Percentiles rank a stretch among this genome's conserved stretches.
Evolutionary conservation across 1,284 basidiomycete species (phyloP).

Genomic region (Ustilago hordei): DNA sequence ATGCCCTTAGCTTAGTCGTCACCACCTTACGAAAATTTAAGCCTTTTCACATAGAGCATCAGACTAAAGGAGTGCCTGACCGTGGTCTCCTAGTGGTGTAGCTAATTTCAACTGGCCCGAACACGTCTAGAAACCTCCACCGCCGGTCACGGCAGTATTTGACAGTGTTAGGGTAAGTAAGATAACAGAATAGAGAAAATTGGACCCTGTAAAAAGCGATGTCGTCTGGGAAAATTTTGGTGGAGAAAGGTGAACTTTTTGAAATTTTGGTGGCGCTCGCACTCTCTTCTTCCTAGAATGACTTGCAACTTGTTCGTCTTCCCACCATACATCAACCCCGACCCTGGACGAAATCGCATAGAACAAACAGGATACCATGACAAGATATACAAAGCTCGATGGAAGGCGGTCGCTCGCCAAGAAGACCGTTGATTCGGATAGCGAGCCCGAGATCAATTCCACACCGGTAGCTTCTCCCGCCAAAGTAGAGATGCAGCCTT

Average conservation of each 20-base stretch:
- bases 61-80: too few species aligned
- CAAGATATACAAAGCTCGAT: constrained; percentile 61
- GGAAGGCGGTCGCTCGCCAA: constrained; percentile 52
- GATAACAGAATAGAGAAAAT: not conserved
- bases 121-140: constrained; percentile 21
- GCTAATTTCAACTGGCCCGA: too few species aligned
- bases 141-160: not conserved
- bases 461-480: constrained; percentile 16
- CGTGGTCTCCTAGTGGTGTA: too few species aligned
- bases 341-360: not conserved
- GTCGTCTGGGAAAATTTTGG: constrained; percentile 27
- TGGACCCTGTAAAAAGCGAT: constrained; percentile 30
- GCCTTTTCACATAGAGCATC: too few species aligned
- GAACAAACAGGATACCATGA: constrained; percentile 34
- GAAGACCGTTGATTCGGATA: constrained; percentile 39
- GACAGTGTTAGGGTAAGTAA: constrained; percentile 5
- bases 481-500: constrained; percentile 14
- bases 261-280: constrained; percentile 4
- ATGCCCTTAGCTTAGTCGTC: too few species aligned
- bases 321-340: not conserved
- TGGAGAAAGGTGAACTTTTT: constrained; percentile 4
- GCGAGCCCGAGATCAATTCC: constrained; percentile 31
- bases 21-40: too few species aligned
- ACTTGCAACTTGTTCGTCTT: not conserved
- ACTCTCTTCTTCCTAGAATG: not conserved